Conservation (phyloP, 495 filamentous ascomycete species). For the Lophiotrema nucula region DNA sequence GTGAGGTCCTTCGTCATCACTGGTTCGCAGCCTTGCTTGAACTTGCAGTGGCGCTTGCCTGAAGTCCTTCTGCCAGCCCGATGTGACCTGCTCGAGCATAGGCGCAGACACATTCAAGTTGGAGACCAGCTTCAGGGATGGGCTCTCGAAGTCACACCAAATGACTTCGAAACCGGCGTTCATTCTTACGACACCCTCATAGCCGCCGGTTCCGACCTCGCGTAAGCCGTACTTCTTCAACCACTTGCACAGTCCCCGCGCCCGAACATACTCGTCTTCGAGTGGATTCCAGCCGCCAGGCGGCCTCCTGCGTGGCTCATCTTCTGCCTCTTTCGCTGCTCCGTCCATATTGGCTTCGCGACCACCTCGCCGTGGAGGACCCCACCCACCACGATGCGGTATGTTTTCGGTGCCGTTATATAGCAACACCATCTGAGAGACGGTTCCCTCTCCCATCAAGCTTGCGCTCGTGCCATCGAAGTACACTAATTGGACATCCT, state of each 20-base stretch:
- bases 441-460: constrained; percentile 41
- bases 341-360: background rate
- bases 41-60: background rate
- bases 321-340: background rate
- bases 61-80: background rate
- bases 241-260: constrained; percentile 45
- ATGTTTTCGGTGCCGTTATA: constrained; percentile 42
- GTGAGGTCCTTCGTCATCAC: constrained; percentile 21
- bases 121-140: constrained; percentile 40
- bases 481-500: constrained; percentile 41
- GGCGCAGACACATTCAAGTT: constrained; percentile 45
- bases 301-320: background rate
- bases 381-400: constrained; percentile 13
- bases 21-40: background rate
- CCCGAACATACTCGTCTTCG: constrained; percentile 45
- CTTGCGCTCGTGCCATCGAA: constrained; percentile 49
- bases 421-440: constrained; percentile 48
- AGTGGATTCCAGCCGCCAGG: constrained; percentile 32
- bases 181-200: constrained; percentile 50
- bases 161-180: constrained; percentile 50
- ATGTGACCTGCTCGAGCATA: constrained; percentile 9
- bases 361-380: constrained; percentile 11
- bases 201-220: constrained; percentile 41
- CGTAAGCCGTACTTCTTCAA: constrained; percentile 28
- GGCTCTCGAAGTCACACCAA: constrained; percentile 45